These are phyloP conservation scores for Pseudotsuga menziesii DNA, from an alignment of 75 land plant species.

Conservation along the genomic window DNA sequence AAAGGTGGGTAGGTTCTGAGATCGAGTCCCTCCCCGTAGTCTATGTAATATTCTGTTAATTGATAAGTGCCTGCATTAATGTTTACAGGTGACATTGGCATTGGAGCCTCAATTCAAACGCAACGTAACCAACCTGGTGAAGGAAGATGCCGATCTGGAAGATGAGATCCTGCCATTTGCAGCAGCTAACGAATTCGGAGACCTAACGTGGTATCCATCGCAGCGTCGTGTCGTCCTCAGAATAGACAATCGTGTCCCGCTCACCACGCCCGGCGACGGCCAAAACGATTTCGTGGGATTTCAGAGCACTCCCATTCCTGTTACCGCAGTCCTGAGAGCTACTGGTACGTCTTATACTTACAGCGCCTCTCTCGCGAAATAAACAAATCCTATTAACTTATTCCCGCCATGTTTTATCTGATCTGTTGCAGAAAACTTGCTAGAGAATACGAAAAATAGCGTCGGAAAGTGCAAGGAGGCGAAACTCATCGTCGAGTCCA, in stretches of 20 bases:
- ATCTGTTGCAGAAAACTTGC: conserved; percentile 41
- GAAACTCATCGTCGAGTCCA: conserved; percentile 14
- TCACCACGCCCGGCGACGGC: conserved; percentile 43
- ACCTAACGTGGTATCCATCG: conserved; percentile 67
- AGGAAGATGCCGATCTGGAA: conserved; percentile 38
- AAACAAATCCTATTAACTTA: no score
- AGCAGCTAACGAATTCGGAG: conserved; percentile 57
- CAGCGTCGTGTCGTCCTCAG: conserved; percentile 46
- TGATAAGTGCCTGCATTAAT: no score
- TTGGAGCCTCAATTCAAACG: conserved; percentile 60
- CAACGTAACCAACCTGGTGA: conserved; percentile 24
- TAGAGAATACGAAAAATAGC: conserved; percentile 24
- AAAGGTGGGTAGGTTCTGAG: conserved; percentile 25
- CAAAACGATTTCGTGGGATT: conserved; percentile 47
- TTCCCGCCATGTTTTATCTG: no score
- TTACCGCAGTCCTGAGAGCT: conserved; percentile 15
- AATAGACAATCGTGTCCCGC: conserved; percentile 45
- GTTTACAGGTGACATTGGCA: conserved; percentile 30
- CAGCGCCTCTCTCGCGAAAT: no score
- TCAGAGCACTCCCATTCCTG: conserved; percentile 23
- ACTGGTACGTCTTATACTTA: conserved; percentile 27
- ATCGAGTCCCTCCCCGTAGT: no score
- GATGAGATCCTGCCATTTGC: conserved; percentile 41
- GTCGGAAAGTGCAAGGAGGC: conserved; percentile 49
- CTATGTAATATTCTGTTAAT: no score